Base-by-base conservation (phyloP, 2,329 filamentous ascomycete genomes). In the Macrophomina pseudophaseolina region DNA sequence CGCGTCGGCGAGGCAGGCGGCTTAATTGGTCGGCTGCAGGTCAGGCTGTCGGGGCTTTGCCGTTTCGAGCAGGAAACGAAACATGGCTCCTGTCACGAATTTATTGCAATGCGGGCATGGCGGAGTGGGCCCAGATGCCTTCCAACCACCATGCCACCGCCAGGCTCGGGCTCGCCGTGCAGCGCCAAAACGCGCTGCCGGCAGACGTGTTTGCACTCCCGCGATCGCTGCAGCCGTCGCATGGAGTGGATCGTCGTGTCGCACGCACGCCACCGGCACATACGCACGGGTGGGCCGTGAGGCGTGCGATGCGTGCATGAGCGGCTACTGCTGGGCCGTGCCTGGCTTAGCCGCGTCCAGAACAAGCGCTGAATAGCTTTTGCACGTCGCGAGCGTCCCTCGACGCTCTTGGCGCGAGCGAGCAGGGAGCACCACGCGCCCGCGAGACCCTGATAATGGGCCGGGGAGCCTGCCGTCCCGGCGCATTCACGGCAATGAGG, bases 21-120 rank as follows among this genome's bases (percentile, higher is more conserved):
- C 12, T 11, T 49, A 62, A 62, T 62, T 49, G 56, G 56, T 28
- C 23, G 23, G 40, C 40, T 60, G 28, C 28, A 35, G 40, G 14
- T 6, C 4, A n/a, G 56, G 56, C 56, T 32, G 58, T 49, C 58
- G 58, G 58, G 49, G 44, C 11, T 18, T 9, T 18, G 23, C 58
- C 58, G 32, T 32, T 38, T 62, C 46, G 58, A 44, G 58, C 42
- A 48, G 58, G 58, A 62, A 62, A 62, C 58, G 58, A 49, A 62
- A 62, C 58, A 18, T 49, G 23, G 23, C 23, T n/a, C 44, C 46
- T 28, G 58, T 62, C 58, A 38, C 58, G 49, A n/a, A 16, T 62
- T 49, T 62, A 62, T 62, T 42, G 46, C 30, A 12, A 12, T 38
- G 56, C 40, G 11, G 12, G 40, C 56, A 48, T 14, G 40, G 28